These are phyloP conservation scores for Annulohypoxylon bovei DNA, from an alignment of 495 filamentous ascomycete genomes.

Conservation along the genomic window DNA sequence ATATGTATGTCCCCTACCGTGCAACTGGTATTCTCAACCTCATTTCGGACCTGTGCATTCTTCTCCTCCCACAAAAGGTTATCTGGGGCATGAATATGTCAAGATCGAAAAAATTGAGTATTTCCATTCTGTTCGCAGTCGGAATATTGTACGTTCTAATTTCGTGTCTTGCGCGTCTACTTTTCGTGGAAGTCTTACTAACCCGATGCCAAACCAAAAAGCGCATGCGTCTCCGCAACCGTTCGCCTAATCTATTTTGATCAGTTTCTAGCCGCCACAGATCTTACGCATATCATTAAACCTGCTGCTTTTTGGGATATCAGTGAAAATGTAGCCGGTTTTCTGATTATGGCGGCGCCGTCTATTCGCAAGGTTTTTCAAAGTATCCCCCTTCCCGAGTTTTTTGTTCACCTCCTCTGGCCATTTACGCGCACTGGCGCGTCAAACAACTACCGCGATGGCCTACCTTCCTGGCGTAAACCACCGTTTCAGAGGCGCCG, in stretches of 20 bases:
- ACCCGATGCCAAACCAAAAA: too few relatives aligned
- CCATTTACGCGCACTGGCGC: not conserved
- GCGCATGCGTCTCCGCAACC: too few relatives aligned
- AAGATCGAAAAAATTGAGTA: conserved; percentile 26
- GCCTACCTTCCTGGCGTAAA: not conserved
- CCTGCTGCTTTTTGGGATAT: too few relatives aligned
- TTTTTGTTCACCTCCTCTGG: not conserved
- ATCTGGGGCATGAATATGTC: conserved; percentile 37
- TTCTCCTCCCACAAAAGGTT: conserved; percentile 25
- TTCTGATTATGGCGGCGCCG: too few relatives aligned
- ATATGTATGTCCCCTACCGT: not conserved
- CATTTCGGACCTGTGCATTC: conserved; percentile 17
- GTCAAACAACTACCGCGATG: not conserved
- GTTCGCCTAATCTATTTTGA: too few relatives aligned
- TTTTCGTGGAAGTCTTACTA: too few relatives aligned
- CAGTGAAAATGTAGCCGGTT: too few relatives aligned
- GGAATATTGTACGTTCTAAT: conserved; percentile 18
- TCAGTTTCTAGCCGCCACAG: too few relatives aligned
- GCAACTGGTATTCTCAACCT: conserved; percentile 12
- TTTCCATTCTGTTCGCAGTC: conserved; percentile 23
- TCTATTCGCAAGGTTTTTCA: too few relatives aligned
- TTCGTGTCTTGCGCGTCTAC: not conserved
- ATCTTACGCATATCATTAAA: too few relatives aligned
- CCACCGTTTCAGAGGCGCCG: not conserved
- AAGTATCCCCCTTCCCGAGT: not conserved